Conservation (phyloP, 176 grass and related monocot species). For the Melocanna baccifera region DNA sequence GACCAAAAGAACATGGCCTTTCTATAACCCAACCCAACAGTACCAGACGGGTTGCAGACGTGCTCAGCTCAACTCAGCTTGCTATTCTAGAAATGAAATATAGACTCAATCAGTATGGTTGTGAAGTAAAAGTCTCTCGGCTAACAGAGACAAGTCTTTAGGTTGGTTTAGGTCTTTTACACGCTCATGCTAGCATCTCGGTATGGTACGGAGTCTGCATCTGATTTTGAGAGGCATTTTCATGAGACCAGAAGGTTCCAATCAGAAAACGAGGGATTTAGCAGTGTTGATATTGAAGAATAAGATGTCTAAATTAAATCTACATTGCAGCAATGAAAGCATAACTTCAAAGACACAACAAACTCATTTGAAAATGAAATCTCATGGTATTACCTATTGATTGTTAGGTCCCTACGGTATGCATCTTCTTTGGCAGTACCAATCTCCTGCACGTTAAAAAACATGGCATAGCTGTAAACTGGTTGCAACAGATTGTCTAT, state of each 20-base stretch:
- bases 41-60: too few relatives aligned
- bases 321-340: not conserved
- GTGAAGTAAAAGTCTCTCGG: too few relatives aligned
- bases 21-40: too few relatives aligned
- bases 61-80: too few relatives aligned
- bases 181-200: too few relatives aligned
- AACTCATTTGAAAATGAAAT: not conserved
- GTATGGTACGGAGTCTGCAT: not conserved
- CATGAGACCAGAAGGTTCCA: conserved; percentile 26
- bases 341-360: not conserved
- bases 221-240: not conserved
- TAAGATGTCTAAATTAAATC: conserved; percentile 45
- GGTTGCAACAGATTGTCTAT: not conserved
- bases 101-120: too few relatives aligned
- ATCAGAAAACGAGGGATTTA: not conserved
- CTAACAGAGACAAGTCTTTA: too few relatives aligned
- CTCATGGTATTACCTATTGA: conserved; percentile 68
- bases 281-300: conserved; percentile 80
- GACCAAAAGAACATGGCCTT: too few relatives aligned
- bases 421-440: conserved; percentile 93
- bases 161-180: too few relatives aligned
- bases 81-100: too few relatives aligned
- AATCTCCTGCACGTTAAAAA: conserved; percentile 61
- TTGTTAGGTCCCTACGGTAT: conserved; percentile 84
- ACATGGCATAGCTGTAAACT: not conserved